Conservation (phyloP, 2,329 filamentous ascomycete genomes). For the Xylariaceae sp. region DNA sequence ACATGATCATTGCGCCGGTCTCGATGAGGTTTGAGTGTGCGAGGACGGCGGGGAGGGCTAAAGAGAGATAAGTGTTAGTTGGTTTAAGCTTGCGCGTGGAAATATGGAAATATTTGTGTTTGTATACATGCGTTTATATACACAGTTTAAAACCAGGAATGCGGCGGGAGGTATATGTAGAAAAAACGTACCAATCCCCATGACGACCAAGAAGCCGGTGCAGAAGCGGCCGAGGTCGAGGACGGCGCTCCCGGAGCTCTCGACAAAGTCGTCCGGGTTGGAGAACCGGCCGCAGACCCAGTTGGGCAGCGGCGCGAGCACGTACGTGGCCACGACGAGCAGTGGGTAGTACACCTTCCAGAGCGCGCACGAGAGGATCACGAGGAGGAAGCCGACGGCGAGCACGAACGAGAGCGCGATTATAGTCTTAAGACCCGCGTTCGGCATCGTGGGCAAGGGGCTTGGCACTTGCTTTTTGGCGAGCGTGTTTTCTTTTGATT, state of each 20-base stretch:
- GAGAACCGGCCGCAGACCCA: slow-evolving; percentile 88
- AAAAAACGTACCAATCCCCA: slow-evolving; percentile 77
- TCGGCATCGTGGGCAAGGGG: slow-evolving; percentile 46
- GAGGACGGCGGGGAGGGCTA: slow-evolving; percentile 82
- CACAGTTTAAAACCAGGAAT: too few relatives aligned
- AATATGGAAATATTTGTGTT: neutral
- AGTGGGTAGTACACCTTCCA: slow-evolving; percentile 94
- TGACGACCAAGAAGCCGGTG: slow-evolving; percentile 92
- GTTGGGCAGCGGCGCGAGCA: slow-evolving; percentile 90
- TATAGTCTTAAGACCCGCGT: slow-evolving; percentile 96
- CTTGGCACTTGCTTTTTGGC: too few relatives aligned
- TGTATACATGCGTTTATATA: too few relatives aligned
- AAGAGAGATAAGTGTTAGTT: slow-evolving; percentile 8
- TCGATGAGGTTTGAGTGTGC: slow-evolving; percentile 82
- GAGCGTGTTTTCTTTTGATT: too few relatives aligned
- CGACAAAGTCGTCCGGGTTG: slow-evolving; percentile 92
- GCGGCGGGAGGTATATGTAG: slow-evolving; percentile 24
- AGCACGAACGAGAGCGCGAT: slow-evolving; percentile 98
- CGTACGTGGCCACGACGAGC: slow-evolving; percentile 91
- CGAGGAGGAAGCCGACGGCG: slow-evolving; percentile 95
- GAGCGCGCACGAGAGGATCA: slow-evolving; percentile 94
- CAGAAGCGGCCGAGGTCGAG: slow-evolving; percentile 90
- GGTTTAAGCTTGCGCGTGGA: neutral
- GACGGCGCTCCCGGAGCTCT: slow-evolving; percentile 75
- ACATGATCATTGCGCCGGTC: slow-evolving; percentile 88